These are phyloP conservation scores for Mycena belliarum DNA, from an alignment of 768 basidiomycete genomes.

Conservation along the genomic window DNA sequence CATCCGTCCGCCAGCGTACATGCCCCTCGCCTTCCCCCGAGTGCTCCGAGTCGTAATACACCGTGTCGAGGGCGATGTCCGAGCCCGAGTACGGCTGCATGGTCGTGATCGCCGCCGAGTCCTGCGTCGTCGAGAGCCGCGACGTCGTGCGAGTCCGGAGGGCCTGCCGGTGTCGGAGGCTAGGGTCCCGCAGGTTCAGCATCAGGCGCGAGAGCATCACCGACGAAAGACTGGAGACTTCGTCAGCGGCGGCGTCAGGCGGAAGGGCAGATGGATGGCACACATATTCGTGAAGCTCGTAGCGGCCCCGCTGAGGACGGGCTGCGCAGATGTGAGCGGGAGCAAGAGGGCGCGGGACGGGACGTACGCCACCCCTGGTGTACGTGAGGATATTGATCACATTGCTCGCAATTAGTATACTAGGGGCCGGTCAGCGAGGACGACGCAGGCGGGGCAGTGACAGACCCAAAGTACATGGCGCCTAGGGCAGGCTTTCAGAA, in stretches of 20 bases:
- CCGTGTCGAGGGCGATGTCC: constrained; percentile 1
- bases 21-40: neutral
- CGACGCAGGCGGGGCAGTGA: neutral
- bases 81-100: neutral
- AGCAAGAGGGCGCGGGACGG: neutral
- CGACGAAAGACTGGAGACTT: constrained; percentile 10
- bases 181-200: constrained; percentile 18
- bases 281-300: constrained; percentile 15
- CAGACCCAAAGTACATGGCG: constrained; percentile 14
- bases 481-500: neutral
- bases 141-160: neutral
- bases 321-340: neutral
- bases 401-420: constrained; percentile 13
- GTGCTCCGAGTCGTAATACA: neutral
- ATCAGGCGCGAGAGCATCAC: constrained; percentile 6
- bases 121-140: neutral
- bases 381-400: constrained; percentile 15
- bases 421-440: neutral
- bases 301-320: constrained; percentile 5
- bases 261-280: neutral
- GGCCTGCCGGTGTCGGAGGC: neutral
- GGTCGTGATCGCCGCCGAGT: neutral
- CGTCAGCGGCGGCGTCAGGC: neutral
- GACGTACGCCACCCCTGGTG: constrained; percentile 11
- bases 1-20: neutral